A percentile compares a stretch with the other conserved stretches of the same genome.
phyloP scores from a whole-genome alignment of 768 basidiomycete species.

The Termitomyces sp. region DNA sequence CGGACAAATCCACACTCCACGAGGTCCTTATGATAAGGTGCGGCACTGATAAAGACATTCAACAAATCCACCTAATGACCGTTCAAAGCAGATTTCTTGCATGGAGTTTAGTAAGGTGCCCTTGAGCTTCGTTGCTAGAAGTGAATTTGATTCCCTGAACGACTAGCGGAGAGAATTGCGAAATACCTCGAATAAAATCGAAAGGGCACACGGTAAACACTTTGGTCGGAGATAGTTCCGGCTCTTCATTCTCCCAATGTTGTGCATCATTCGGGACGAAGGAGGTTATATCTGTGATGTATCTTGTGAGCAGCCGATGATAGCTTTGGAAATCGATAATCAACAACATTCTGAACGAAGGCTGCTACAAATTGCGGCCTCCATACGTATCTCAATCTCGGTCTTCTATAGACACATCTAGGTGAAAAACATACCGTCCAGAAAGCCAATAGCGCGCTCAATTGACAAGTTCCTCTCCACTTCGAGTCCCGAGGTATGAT shows the following conservation, averaged over 20 bases:
- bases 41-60: not conserved
- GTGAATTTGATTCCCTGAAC: not conserved
- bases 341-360: not conserved
- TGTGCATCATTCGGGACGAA: not conserved
- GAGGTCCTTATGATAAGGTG: not conserved
- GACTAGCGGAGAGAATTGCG: not conserved
- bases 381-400: not conserved
- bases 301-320: not conserved
- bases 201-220: not conserved
- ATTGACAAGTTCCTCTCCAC: not conserved
- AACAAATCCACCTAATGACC: not conserved
- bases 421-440: not conserved
- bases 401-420: too few relatives aligned
- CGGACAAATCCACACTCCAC: slow-evolving; percentile 2
- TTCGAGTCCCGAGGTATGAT: not conserved
- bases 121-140: not conserved
- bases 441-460: not conserved
- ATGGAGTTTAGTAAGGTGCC: not conserved
- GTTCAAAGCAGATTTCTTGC: not conserved
- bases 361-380: not conserved
- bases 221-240: not conserved
- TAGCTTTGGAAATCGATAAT: not conserved
- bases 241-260: not conserved
- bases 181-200: not conserved
- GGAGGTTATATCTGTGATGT: not conserved